Evolutionary conservation across 805 yeast genomes (phyloP), one percentile per base, ranked within the genome.

Genomic region (Kuraishia ogatae): DNA sequence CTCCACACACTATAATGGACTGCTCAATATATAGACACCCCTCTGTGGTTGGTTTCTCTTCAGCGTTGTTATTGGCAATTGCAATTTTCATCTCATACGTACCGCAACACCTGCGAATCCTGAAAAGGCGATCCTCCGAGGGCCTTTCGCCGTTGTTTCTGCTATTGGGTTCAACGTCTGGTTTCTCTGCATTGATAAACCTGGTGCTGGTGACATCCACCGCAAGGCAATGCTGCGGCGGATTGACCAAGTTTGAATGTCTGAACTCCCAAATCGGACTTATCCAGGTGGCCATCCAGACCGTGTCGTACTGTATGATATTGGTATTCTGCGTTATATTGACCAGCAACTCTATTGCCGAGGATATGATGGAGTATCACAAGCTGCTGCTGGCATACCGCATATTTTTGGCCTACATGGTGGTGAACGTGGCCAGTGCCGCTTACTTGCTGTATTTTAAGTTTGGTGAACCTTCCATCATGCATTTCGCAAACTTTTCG

Each of bases 121-220:
- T 80, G 53, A 61, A 65, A 20, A 76, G 90, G 52, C 68, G 78
- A 52, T 77, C 90, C 5, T 82, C 92, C 13, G 91, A 88, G 64
- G 97, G 97, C 3, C 71, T 89, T 22, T 85, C 92, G 4, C 88
- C 92, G 13, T 74, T 78, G 60, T 89, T 83, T 64, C 72, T 89
- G 35, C 69, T 89, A 15, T 75, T 90, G 48, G 94, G 94, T 2
- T 79, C 85, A 3, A 67, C 84, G 51, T 81, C 92, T 21, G 84
- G 88, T n/a, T 69, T 84, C 28, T 78, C 85, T 61, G 82, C 93
- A 0, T 69, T 85, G 52, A 74, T 86, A 20, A 90, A 90, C 62
- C 78, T 89, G 51, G 66, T 84, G 3, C 67, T 89, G 35, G 75
- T 89, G 13, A 79, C 87, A 4, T 68, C 79, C 19, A 77, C 81